Evolutionary conservation across 768 basidiomycete genomes (phyloP).

Genomic region (Mycena floridula): DNA sequence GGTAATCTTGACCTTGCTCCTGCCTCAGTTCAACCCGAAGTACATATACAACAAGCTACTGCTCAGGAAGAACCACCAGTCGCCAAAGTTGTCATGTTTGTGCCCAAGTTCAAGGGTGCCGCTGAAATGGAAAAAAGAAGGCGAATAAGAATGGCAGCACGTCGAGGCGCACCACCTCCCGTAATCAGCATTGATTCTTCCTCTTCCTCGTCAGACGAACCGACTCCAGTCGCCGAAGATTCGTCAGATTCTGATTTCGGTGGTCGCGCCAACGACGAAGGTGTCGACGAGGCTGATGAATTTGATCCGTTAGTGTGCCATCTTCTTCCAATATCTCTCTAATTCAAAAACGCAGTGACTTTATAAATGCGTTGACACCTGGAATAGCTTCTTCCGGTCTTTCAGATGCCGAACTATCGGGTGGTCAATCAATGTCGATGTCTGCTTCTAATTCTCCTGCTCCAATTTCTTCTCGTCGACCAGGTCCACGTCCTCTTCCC

Average conservation of each 20-base stretch:
- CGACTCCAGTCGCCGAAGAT: constrained; percentile 37
- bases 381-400: constrained; percentile 57
- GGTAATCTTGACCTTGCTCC: constrained; percentile 7
- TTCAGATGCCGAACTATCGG: too few relatives aligned
- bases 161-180: constrained; percentile 32
- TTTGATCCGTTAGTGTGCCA: constrained; percentile 65
- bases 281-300: constrained; percentile 62
- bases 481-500: background rate
- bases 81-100: constrained; percentile 50
- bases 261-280: constrained; percentile 40
- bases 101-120: constrained; percentile 76
- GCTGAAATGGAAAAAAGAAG: constrained; percentile 83
- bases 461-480: constrained; percentile 4
- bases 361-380: constrained; percentile 52
- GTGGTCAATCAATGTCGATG: too few relatives aligned
- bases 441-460: constrained; percentile 9
- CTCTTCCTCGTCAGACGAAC: constrained; percentile 52
- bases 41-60: constrained; percentile 35
- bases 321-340: background rate
- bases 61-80: constrained; percentile 38
- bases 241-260: constrained; percentile 48
- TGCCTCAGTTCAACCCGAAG: constrained; percentile 24
- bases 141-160: constrained; percentile 58
- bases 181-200: constrained; percentile 27
- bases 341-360: constrained; percentile 42